Evolutionary conservation across 495 filamentous ascomycete genomes (phyloP).

Genomic region (Podospora tetraspora): DNA sequence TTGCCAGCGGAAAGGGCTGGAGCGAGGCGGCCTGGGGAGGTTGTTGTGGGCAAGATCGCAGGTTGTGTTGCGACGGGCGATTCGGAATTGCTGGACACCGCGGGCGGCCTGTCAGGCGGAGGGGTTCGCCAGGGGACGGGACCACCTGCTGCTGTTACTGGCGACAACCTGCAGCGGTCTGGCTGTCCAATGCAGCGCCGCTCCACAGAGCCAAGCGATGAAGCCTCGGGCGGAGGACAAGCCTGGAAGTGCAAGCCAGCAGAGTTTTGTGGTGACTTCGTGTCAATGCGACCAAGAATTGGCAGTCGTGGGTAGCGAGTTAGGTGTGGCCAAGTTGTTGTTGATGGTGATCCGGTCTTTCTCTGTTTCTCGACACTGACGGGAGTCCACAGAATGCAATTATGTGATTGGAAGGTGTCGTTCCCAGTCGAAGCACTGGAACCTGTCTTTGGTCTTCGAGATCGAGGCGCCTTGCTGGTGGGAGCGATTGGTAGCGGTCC

Average conservation of each 20-base stretch:
- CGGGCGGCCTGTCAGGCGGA: constrained; percentile 9
- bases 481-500: not conserved
- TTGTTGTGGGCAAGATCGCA: constrained; percentile 21
- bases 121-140: constrained; percentile 26
- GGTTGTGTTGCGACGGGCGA: constrained; percentile 11
- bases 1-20: not conserved
- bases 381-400: not conserved
- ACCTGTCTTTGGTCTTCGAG: not conserved
- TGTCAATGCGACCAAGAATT: not conserved
- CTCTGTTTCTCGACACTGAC: not conserved
- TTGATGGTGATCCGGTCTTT: not conserved
- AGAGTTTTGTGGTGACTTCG: not conserved
- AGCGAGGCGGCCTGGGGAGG: constrained; percentile 17
- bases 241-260: not conserved
- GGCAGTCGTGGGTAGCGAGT: not conserved
- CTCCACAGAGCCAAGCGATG: not conserved
- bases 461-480: not conserved
- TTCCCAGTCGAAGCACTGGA: not conserved
- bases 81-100: constrained; percentile 20
- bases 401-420: not conserved
- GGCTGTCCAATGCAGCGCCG: not conserved
- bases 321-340: not conserved
- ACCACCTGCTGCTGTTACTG: constrained; percentile 13
- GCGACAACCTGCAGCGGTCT: not conserved
- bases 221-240: not conserved